Evolutionary conservation across 352 stramenopile genomes (phyloP).

Genomic region (Phytopythium ostracodes): DNA sequence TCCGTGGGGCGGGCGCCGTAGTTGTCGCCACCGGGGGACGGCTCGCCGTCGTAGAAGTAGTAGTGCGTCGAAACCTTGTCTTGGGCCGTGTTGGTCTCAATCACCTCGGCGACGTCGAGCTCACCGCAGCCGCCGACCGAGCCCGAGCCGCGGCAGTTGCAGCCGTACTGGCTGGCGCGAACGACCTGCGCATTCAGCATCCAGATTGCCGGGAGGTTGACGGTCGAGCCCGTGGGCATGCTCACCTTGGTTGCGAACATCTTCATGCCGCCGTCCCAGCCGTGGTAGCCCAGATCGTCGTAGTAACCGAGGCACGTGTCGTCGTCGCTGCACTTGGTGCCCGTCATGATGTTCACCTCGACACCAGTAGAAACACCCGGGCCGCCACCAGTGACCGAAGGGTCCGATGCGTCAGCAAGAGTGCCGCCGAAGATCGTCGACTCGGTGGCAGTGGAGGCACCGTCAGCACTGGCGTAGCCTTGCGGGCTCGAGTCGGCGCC

Average conservation of each 20-base stretch:
- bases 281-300: constrained; percentile 59
- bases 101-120: constrained; percentile 69
- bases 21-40: constrained; percentile 44
- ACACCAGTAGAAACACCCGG: constrained; percentile 56
- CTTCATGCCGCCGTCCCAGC: constrained; percentile 71
- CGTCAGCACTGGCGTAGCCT: constrained; percentile 33
- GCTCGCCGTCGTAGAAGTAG: constrained; percentile 65
- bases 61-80: constrained; percentile 70
- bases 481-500: constrained; percentile 39
- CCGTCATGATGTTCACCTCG: constrained; percentile 76
- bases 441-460: constrained; percentile 18
- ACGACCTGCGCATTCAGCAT: constrained; percentile 75
- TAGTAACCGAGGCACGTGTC: constrained; percentile 64
- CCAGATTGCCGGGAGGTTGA: constrained; percentile 73
- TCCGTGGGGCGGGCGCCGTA: constrained; percentile 31
- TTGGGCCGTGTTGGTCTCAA: constrained; percentile 50
- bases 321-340: constrained; percentile 39
- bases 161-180: constrained; percentile 64
- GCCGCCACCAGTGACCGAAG: constrained; percentile 32
- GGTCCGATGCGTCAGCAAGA: constrained; percentile 47
- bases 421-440: constrained; percentile 41
- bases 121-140: constrained; percentile 61
- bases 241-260: constrained; percentile 75
- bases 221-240: constrained; percentile 41
- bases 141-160: constrained; percentile 65